A percentile compares a stretch with the other conserved stretches of the same genome.
Evolutionary conservation across 1,284 basidiomycete genomes (phyloP).

Genomic region (Takashimella koratensis): DNA sequence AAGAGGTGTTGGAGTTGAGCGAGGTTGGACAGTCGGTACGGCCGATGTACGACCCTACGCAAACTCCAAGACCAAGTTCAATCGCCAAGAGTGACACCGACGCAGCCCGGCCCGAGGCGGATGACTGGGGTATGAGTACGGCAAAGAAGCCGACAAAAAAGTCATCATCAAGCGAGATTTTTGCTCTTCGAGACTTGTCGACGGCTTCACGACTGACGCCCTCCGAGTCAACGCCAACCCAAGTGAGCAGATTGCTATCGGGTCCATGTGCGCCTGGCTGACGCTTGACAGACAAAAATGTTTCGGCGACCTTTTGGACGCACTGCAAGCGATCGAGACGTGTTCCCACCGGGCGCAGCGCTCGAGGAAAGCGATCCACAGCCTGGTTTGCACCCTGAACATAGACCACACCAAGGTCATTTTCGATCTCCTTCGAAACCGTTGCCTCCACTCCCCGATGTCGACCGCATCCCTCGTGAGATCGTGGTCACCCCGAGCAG

Average conservation of each 20-base stretch:
- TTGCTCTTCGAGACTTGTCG: neutral
- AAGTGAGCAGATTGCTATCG: neutral
- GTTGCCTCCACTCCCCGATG: conserved; percentile 10
- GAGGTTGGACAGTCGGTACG: neutral
- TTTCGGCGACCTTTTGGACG: neutral
- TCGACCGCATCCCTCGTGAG: conserved; percentile 17
- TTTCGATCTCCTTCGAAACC: neutral
- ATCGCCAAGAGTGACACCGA: neutral
- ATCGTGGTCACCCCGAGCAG: conserved; percentile 44
- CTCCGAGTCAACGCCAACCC: neutral
- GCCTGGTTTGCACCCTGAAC: neutral
- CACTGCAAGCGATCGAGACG: conserved; percentile 16
- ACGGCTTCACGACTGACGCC: neutral
- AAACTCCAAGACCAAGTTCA: neutral
- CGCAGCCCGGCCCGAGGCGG: neutral
- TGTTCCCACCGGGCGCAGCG: conserved; percentile 1
- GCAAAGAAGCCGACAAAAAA: neutral
- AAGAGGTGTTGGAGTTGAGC: neutral
- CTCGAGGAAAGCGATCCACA: neutral
- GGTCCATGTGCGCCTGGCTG: neutral
- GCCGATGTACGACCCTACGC: neutral
- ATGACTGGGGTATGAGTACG: neutral
- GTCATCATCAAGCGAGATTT: neutral
- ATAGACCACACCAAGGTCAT: conserved; percentile 2
- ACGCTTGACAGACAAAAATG: neutral